Percentiles rank a stretch among this genome's conserved stretches.
Conservation (phyloP, 768 basidiomycete species). For the Rhizopogon vinicolor region DNA sequence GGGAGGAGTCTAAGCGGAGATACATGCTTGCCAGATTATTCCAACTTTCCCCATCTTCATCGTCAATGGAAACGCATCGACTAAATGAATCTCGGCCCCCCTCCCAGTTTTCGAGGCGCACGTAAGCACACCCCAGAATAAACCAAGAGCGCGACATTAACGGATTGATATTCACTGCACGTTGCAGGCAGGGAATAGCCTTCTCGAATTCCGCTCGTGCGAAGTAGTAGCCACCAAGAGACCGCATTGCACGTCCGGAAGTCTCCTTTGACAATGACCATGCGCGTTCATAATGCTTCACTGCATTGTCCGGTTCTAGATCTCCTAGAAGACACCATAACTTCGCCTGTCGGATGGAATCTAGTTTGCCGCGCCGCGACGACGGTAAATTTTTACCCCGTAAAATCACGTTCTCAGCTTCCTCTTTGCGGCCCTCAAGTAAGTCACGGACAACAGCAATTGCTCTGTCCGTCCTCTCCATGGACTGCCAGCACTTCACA, state of each 20-base stretch:
- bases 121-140: conserved; percentile 87
- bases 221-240: conserved; percentile 83
- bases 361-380: conserved; percentile 41
- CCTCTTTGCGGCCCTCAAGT: conserved; percentile 78
- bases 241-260: conserved; percentile 89
- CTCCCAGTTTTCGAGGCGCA: conserved; percentile 81
- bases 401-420: conserved; percentile 67
- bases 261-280: conserved; percentile 79
- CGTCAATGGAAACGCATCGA: conserved; percentile 86
- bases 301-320: conserved; percentile 68
- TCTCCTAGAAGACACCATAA: conserved; percentile 95
- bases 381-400: conserved; percentile 50
- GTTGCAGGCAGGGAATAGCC: conserved; percentile 62
- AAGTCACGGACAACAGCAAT: conserved; percentile 80
- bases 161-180: conserved; percentile 86
- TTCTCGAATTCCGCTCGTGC: conserved; percentile 56
- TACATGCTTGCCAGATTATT: conserved; percentile 95
- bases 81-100: conserved; percentile 80
- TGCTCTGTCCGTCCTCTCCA: conserved; percentile 78
- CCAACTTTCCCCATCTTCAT: conserved; percentile 98
- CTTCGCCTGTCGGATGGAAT: conserved; percentile 78
- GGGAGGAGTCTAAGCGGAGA: conserved; percentile 64
- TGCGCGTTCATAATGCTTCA: conserved; percentile 73
- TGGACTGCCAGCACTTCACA: conserved; percentile 77
- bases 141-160: conserved; percentile 90